Evolutionary conservation across 192 early-diverging fungal genomes (phyloP), one percentile per base, ranked within the genome.

Genomic region (Coemansia sp.): DNA sequence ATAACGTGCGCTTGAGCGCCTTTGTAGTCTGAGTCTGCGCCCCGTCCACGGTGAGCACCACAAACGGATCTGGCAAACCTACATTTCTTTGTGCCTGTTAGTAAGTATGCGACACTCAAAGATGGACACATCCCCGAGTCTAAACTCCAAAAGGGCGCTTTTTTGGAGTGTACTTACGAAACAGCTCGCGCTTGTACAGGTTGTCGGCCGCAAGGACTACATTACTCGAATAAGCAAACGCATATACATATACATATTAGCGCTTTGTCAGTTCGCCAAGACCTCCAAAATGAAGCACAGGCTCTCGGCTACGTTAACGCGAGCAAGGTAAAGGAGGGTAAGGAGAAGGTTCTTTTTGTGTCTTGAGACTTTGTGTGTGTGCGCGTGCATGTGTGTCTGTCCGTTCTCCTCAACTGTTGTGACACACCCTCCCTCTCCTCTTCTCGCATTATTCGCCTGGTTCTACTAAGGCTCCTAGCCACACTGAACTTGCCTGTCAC

Each of bases 1-100:
- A 95, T 41, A 98, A 80, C 9, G 94, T 96, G 66, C 88, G 90
- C 76, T 93, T 95, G 66, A 91, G 87, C 27, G 90, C 90, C 38
- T 89, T 86, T 14, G 95, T 97, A 21, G 94, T 94, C 58, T 95
- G 92, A 10, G 94, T 97, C 81, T 98, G 97, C 67, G 94, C 94
- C 11, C 94, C 94, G 80, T 98, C 94, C 25, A 98, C 93, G 0
- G 94, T 97, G 12, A 98, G 85, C 15, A 98, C 92, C 10, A 93
- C 97, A 86, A 99, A 97, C 23, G 97, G 96, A 78, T 99, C 95
- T 12, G 97, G 97, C 57, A 93, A 80, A 10, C 91, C 80, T 82
- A 80, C 39, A 71, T 25, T 53, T 62, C 32, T 55, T 44, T n/a
- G 41, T 48, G 27, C 48, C 19, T 37, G 31, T 63, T 63, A 38